Evolutionary conservation across 495 filamentous ascomycete genomes (phyloP).

Genomic region (Aspergillus bridgeri): DNA sequence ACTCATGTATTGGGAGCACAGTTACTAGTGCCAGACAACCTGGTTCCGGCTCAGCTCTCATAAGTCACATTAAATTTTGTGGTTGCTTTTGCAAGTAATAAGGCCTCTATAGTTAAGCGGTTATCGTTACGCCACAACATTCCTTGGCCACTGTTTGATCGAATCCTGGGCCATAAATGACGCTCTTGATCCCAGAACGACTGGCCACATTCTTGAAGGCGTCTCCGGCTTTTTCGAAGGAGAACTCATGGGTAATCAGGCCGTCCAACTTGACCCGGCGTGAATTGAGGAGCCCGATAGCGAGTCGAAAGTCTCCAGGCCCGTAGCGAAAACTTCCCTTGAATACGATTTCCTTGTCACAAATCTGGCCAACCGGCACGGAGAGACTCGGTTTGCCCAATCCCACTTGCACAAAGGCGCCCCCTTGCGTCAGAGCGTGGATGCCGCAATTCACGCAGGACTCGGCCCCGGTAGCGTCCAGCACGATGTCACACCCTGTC

Average conservation of each 20-base stretch:
- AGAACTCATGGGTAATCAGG: conserved; percentile 55
- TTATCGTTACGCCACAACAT: too few species aligned
- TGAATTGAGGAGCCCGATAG: conserved; percentile 62
- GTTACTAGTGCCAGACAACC: too few species aligned
- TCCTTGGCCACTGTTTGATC: too few species aligned
- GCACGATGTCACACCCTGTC: conserved; percentile 63
- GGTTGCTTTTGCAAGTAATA: too few species aligned
- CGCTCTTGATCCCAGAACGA: conserved; percentile 26
- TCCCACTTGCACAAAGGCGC: conserved; percentile 79
- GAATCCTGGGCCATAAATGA: conserved; percentile 30
- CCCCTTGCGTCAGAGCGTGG: conserved; percentile 64
- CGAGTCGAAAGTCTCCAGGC: conserved; percentile 71
- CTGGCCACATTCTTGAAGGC: conserved; percentile 22
- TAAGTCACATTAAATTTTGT: too few species aligned
- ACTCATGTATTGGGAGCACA: too few species aligned
- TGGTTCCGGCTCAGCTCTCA: too few species aligned
- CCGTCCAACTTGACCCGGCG: conserved; percentile 67
- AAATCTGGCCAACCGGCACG: conserved; percentile 79
- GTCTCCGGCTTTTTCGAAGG: conserved; percentile 17
- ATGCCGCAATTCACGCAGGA: conserved; percentile 68
- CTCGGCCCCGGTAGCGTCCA: conserved; percentile 78
- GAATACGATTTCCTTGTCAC: conserved; percentile 74
- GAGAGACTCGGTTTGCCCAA: conserved; percentile 72
- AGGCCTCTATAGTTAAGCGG: too few species aligned
- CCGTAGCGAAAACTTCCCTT: conserved; percentile 80